Conservation (phyloP, 352 stramenopile genomes). For the Pythium rhizo-oryzae region DNA sequence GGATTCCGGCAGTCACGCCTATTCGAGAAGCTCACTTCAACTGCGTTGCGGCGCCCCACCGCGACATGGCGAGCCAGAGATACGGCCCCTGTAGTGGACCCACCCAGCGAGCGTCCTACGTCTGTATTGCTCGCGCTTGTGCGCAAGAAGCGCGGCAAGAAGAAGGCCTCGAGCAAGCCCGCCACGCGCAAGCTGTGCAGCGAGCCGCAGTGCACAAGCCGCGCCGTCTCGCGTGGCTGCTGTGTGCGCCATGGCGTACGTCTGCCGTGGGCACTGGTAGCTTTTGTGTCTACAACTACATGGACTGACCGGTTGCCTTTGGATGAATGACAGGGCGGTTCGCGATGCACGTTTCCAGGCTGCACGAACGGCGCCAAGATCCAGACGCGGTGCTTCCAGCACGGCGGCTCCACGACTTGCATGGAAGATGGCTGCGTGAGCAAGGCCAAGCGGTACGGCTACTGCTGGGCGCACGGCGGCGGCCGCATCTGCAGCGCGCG, state of each 20-base stretch:
- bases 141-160: conserved; percentile 16
- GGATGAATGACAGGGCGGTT: conserved; percentile 8
- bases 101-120: background rate
- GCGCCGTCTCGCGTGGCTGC: conserved; percentile 17
- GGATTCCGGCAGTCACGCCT: background rate
- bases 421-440: conserved; percentile 20
- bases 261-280: background rate
- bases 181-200: conserved; percentile 8
- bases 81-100: background rate
- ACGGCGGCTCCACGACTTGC: conserved; percentile 30
- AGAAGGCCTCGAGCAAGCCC: background rate
- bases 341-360: conserved; percentile 24
- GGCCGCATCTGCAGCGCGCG: conserved; percentile 26
- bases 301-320: background rate
- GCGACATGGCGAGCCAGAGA: background rate
- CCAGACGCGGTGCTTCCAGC: conserved; percentile 30
- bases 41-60: background rate
- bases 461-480: conserved; percentile 38
- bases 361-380: conserved; percentile 28
- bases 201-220: conserved; percentile 19
- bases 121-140: conserved; percentile 15
- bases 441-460: conserved; percentile 27
- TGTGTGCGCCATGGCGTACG: conserved; percentile 28
- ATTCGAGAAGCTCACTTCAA: conserved; percentile 3
- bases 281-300: too few relatives aligned